These are phyloP conservation scores for Aspergillus olivimuriae DNA, from an alignment of 495 filamentous ascomycete species.

Conservation along the genomic window DNA sequence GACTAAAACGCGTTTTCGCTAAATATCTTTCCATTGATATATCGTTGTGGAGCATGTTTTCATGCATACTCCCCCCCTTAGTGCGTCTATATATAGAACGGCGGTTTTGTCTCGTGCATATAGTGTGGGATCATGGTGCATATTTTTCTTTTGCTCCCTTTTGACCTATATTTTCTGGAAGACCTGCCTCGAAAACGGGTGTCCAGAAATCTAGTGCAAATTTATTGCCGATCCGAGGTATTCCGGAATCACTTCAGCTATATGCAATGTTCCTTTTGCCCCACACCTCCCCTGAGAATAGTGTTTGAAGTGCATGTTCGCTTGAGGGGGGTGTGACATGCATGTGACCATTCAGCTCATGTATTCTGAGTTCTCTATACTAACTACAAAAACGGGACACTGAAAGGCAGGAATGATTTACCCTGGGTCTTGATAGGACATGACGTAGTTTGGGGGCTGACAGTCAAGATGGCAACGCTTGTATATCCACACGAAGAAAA, in stretches of 20 bases:
- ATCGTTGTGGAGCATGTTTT: background rate
- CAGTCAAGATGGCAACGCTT: background rate
- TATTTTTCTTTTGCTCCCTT: too few species aligned
- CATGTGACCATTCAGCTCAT: too few species aligned
- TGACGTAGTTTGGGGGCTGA: slow-evolving; percentile 1
- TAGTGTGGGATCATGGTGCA: too few species aligned
- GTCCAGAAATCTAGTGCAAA: too few species aligned
- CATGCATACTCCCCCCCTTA: background rate
- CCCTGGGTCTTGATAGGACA: background rate
- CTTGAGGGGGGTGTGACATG: too few species aligned
- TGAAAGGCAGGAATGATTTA: background rate
- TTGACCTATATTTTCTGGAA: too few species aligned
- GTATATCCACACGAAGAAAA: background rate
- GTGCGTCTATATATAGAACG: background rate
- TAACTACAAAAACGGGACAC: slow-evolving; percentile 4
- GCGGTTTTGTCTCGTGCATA: background rate
- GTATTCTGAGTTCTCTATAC: slow-evolving; percentile 6
- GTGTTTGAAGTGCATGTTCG: too few species aligned
- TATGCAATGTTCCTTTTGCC: too few species aligned
- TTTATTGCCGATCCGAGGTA: too few species aligned
- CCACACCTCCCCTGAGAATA: too few species aligned
- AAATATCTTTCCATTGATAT: background rate
- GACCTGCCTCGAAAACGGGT: too few species aligned
- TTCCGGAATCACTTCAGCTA: too few species aligned
- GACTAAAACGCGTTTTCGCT: slow-evolving; percentile 16